A percentile compares a stretch with the other conserved stretches of the same genome.
Conservation (phyloP, 2,329 filamentous ascomycete genomes). For the Phyllosticta citriasiana region DNA sequence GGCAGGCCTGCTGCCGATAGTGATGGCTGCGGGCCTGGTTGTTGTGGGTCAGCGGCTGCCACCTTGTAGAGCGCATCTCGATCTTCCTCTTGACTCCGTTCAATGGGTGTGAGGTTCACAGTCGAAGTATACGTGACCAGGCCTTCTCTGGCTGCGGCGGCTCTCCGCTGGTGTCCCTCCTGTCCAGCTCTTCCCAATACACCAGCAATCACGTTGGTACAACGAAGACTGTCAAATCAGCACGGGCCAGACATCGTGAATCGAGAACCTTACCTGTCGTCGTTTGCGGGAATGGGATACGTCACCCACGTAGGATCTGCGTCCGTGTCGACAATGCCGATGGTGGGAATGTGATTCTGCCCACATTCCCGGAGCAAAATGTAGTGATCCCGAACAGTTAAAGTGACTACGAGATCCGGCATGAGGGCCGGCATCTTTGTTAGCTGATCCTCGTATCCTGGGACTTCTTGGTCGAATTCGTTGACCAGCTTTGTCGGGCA, state of each 20-base stretch:
- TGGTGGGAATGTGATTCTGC: conserved; percentile 78
- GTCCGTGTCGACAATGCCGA: conserved; percentile 91
- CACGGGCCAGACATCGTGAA: not conserved
- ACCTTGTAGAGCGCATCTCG: not conserved
- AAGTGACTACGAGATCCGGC: conserved; percentile 82
- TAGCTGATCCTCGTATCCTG: conserved; percentile 57
- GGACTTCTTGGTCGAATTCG: conserved; percentile 54
- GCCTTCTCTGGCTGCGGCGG: conserved; percentile 52
- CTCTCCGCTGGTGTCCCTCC: conserved; percentile 59
- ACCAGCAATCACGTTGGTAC: conserved; percentile 70
- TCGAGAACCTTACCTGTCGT: conserved; percentile 65
- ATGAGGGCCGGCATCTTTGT: conserved; percentile 56
- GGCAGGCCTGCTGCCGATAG: not conserved
- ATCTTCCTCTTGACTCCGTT: not conserved
- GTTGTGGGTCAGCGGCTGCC: not conserved
- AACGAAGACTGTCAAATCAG: conserved; percentile 56
- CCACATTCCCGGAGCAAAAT: conserved; percentile 86
- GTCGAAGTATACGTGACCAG: conserved; percentile 47
- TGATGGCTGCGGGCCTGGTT: not conserved
- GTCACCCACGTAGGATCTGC: conserved; percentile 88
- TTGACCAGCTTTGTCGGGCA: conserved; percentile 68
- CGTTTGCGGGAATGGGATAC: conserved; percentile 92
- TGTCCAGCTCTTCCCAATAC: conserved; percentile 78
- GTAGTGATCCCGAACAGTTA: conserved; percentile 91
- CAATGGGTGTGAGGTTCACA: conserved; percentile 12